Base-by-base conservation (phyloP, 257 asterid species). In the Anisodus tanguticus region DNA sequence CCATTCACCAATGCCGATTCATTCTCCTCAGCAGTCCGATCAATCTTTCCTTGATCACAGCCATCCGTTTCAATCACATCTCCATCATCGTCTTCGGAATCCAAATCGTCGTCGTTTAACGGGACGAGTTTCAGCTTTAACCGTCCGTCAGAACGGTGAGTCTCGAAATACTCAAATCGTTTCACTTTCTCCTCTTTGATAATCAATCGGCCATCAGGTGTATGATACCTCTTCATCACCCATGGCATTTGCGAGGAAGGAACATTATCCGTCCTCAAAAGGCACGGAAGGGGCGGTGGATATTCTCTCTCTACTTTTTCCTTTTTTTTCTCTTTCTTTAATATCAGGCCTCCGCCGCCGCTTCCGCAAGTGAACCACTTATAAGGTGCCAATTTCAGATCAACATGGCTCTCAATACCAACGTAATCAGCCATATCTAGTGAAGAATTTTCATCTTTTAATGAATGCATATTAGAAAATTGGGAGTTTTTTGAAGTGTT, bases 201-300 rank as follows among this genome's bases (percentile, higher is more conserved):
- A 1, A 95, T 80, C 86, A 95, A 47, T 79, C 98, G 43, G 0
- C 98, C 99, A 47, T 94, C 99, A 47, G 69, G 51, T 0, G 92
- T 85, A 77, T 79, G 79, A 83, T 90, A 85, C 77, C 85, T 90
- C 83, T 70, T 88, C 97, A 93, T 85, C 83, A 90, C 90, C 95
- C 96, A 89, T 70, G 98, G 97, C 91, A 92, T 76, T 64, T 87
- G 90, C 3, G 92, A 85, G 2, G 91, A 81, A 13, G 87, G 87
- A 5, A 81, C 87, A 49, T 86, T 86, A 19, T 64, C 93, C 0
- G 90, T 89, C 19, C 87, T 82, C 16, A 83, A 89, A 58, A 91
- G 87, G 86, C 85, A 87, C 1, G 97, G 83, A 31, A 95, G 86
- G 80, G 95, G 95, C 83, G 98, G 98, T 0, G 98, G 98, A 63